Percentiles rank a stretch among this genome's conserved stretches.
These are phyloP conservation scores for Citrullus colocynthis DNA, from an alignment of 306 rosid species.

Conservation along the genomic window DNA sequence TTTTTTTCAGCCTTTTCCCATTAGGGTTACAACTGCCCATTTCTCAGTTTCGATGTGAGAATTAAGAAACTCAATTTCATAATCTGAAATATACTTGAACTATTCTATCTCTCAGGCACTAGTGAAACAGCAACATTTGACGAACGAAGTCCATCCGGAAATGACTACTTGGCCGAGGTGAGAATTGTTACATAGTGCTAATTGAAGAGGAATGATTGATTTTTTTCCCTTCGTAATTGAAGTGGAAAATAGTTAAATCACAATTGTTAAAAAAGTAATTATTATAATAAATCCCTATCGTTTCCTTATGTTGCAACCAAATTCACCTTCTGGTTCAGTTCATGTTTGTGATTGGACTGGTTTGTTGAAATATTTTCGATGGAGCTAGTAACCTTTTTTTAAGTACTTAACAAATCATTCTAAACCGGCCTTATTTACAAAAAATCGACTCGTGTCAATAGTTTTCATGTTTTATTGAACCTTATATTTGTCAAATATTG, in stretches of 20 bases:
- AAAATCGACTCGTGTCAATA: neutral
- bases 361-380: no score
- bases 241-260: neutral
- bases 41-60: neutral
- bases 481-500: neutral
- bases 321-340: neutral
- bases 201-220: neutral
- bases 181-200: neutral
- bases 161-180: conserved; percentile 93
- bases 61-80: neutral
- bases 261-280: no score
- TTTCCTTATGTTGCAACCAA: neutral
- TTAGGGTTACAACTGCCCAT: neutral
- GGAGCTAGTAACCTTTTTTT: no score
- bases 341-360: no score
- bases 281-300: no score
- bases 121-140: conserved; percentile 69
- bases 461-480: no score
- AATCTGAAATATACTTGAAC: neutral
- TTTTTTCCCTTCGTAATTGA: neutral
- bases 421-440: neutral
- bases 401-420: no score
- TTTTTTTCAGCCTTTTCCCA: neutral
- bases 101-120: conserved; percentile 33
- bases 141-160: conserved; percentile 82